A percentile compares a stretch with the other conserved stretches of the same genome.
Conservation (phyloP, 345 rosid species). For the Eucalyptus cloeziana region DNA sequence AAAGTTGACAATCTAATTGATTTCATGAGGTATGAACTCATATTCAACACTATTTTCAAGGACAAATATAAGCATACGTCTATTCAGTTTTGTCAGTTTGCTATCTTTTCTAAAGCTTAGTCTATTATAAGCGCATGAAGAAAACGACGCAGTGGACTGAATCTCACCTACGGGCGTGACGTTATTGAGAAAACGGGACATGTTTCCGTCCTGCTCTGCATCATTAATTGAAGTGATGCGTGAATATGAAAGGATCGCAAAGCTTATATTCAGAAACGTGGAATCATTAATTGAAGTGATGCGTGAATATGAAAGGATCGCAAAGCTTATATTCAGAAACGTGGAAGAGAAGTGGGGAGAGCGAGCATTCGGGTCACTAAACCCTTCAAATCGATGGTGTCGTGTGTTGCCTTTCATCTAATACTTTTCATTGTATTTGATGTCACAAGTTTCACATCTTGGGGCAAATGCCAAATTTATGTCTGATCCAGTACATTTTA, state of each 20-base stretch:
- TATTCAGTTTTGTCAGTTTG: neutral
- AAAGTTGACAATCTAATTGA: neutral
- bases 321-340: neutral
- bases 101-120: neutral
- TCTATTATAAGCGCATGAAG: too few species aligned
- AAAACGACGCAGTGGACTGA: neutral
- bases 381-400: neutral
- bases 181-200: neutral
- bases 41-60: neutral
- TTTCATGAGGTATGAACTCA: neutral
- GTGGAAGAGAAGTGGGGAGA: neutral
- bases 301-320: neutral
- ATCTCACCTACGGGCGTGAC: neutral
- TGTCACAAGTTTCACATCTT: neutral
- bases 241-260: neutral
- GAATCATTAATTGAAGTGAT: fast-evolving
- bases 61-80: neutral
- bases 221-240: fast-evolving
- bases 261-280: neutral
- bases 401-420: neutral
- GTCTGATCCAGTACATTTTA: neutral
- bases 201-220: neutral
- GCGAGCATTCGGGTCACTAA: neutral
- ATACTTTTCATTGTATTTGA: neutral
- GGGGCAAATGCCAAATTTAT: neutral